phyloP scores from a whole-genome alignment of 163 green algal genomes.

The Volvox carteri region DNA sequence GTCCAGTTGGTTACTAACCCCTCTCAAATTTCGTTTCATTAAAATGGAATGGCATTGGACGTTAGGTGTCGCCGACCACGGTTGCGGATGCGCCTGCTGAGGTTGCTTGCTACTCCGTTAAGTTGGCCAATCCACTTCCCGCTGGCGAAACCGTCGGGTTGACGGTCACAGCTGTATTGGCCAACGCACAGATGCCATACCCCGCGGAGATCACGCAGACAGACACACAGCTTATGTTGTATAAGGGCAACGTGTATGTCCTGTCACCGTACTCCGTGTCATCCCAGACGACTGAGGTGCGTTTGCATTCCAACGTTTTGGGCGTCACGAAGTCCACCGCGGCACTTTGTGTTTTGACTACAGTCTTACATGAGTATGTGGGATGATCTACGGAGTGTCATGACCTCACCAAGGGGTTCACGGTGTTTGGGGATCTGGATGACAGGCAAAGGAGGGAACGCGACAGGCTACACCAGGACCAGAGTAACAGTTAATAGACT shows the following conservation, averaged over 20 bases:
- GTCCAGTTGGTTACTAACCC: neutral
- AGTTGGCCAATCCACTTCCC: conserved; percentile 62
- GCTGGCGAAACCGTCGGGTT: conserved; percentile 52
- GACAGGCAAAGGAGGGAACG: too few species aligned
- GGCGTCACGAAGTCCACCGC: too few species aligned
- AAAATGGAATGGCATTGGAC: neutral
- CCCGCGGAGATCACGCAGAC: conserved; percentile 73
- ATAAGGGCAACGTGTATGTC: conserved; percentile 65
- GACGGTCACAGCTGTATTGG: conserved; percentile 65
- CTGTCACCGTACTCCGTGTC: conserved; percentile 78
- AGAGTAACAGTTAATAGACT: too few species aligned
- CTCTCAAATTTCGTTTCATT: neutral
- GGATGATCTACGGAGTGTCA: too few species aligned
- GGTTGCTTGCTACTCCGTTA: conserved; percentile 64
- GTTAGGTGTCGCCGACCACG: neutral
- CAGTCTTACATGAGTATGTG: too few species aligned
- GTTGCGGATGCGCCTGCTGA: conserved; percentile 54
- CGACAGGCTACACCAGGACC: too few species aligned
- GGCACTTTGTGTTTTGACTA: too few species aligned
- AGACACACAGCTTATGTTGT: conserved; percentile 81
- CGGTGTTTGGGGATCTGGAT: too few species aligned
- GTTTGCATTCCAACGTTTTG: neutral
- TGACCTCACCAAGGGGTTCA: too few species aligned
- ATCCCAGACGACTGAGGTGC: conserved; percentile 75
- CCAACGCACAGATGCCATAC: conserved; percentile 70